These are phyloP conservation scores for Aspergillus ostianus DNA, from an alignment of 495 filamentous ascomycete species.

Conservation along the genomic window DNA sequence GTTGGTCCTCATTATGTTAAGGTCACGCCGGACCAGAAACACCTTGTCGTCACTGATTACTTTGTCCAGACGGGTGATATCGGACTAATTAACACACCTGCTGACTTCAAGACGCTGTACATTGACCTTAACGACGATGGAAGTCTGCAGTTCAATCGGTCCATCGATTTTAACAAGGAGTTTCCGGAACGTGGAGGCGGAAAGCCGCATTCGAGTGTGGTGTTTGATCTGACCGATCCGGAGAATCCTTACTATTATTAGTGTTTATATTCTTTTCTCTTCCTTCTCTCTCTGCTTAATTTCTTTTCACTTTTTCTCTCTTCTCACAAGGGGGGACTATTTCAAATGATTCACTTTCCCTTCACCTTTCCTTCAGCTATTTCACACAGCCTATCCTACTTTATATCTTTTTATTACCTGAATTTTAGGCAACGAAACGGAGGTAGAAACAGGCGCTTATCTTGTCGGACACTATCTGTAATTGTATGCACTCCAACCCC, in stretches of 20 bases:
- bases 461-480: too few species aligned
- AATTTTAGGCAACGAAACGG: too few species aligned
- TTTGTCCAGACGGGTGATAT: conserved; percentile 65
- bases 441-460: too few species aligned
- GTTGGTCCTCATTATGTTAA: conserved; percentile 65
- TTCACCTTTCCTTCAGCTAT: too few species aligned
- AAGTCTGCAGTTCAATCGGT: conserved; percentile 54
- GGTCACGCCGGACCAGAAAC: conserved; percentile 62
- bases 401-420: too few species aligned
- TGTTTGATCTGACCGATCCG: conserved; percentile 59
- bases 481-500: too few species aligned
- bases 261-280: background rate
- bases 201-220: conserved; percentile 57
- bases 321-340: too few species aligned
- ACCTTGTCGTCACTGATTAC: conserved; percentile 62
- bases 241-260: conserved; percentile 43
- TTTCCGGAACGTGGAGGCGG: conserved; percentile 56
- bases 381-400: too few species aligned
- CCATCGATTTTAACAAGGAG: conserved; percentile 53
- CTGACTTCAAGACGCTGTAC: conserved; percentile 61
- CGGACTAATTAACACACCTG: conserved; percentile 60
- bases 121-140: conserved; percentile 58
- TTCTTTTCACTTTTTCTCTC: too few species aligned
- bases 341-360: too few species aligned
- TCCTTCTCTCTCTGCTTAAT: too few species aligned